phyloP scores from a whole-genome alignment of 2,329 filamentous ascomycete genomes.

The Penicillium sp. region DNA sequence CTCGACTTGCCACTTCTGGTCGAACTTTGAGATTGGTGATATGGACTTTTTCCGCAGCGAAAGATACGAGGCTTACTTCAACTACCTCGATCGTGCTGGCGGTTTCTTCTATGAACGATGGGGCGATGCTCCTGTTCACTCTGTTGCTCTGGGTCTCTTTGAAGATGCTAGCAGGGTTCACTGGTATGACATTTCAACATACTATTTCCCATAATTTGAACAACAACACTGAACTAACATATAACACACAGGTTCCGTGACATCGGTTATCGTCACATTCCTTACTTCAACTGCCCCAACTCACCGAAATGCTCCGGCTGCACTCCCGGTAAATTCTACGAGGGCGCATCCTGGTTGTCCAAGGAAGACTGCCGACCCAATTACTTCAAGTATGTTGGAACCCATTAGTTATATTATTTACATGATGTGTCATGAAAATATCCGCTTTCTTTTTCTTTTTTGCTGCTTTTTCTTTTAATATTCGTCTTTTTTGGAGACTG shows the following conservation, averaged over 20 bases:
- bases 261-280: conserved; percentile 97
- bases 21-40: conserved; percentile 95
- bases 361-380: conserved; percentile 91
- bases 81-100: conserved; percentile 86
- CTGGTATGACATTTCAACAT: conserved; percentile 56
- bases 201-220: neutral
- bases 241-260: conserved; percentile 77
- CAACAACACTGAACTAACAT: neutral
- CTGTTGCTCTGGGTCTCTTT: conserved; percentile 85
- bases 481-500: conserved; percentile 13
- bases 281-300: conserved; percentile 98
- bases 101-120: conserved; percentile 99
- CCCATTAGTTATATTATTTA: conserved; percentile 50
- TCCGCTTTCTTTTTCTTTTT: conserved; percentile 21
- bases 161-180: conserved; percentile 88
- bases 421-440: conserved; percentile 15
- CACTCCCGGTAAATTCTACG: conserved; percentile 79
- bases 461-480: conserved; percentile 21
- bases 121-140: conserved; percentile 97
- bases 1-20: conserved; percentile 99
- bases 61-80: conserved; percentile 91
- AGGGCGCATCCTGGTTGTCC: conserved; percentile 78
- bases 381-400: conserved; percentile 94
- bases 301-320: conserved; percentile 90
- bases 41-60: conserved; percentile 89